Evolutionary conservation across 768 basidiomycete genomes (phyloP).

Genomic region (Obba rivulosa): DNA sequence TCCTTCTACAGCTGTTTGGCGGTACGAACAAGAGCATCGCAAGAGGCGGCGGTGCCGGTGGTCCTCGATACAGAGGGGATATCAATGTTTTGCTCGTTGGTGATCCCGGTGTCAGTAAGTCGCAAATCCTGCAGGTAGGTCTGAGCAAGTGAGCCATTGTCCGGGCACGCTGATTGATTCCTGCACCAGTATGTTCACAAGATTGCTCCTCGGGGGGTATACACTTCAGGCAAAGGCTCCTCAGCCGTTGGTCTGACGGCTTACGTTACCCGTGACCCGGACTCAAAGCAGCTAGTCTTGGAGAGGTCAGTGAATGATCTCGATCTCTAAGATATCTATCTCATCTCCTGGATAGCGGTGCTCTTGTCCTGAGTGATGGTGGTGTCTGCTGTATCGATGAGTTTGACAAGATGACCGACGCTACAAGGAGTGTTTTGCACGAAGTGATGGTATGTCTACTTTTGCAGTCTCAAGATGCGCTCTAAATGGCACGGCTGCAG

Average conservation of each 20-base stretch:
- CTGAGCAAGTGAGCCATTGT: background rate
- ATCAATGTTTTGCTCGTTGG: slow-evolving; percentile 97
- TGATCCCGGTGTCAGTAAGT: slow-evolving; percentile 96
- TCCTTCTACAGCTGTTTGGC: slow-evolving; percentile 91
- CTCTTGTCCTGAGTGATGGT: slow-evolving; percentile 90
- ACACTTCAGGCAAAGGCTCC: slow-evolving; percentile 96
- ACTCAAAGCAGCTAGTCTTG: slow-evolving; percentile 95
- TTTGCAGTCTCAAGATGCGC: background rate
- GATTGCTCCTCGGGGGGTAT: slow-evolving; percentile 96
- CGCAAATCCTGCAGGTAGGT: slow-evolving; percentile 85
- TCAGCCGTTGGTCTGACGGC: slow-evolving; percentile 98
- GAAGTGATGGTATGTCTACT: slow-evolving; percentile 82
- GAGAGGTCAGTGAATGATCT: slow-evolving; percentile 81
- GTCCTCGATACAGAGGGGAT: slow-evolving; percentile 94
- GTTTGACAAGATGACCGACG: slow-evolving; percentile 99
- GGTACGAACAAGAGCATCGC: slow-evolving; percentile 96
- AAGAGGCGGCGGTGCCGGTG: slow-evolving; percentile 90
- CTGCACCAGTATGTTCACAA: slow-evolving; percentile 87
- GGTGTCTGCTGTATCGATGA: slow-evolving; percentile 99
- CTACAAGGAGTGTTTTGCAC: slow-evolving; percentile 95
- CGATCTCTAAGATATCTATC: too few species aligned
- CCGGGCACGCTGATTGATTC: slow-evolving; percentile 5
- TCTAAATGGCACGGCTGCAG: slow-evolving; percentile 34
- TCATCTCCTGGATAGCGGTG: slow-evolving; percentile 54
- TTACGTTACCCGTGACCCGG: slow-evolving; percentile 96